Evolutionary conservation across 23 red algal genomes (phyloP), one percentile per base, ranked within the genome.

Genomic region (Gracilaria domingensis): DNA sequence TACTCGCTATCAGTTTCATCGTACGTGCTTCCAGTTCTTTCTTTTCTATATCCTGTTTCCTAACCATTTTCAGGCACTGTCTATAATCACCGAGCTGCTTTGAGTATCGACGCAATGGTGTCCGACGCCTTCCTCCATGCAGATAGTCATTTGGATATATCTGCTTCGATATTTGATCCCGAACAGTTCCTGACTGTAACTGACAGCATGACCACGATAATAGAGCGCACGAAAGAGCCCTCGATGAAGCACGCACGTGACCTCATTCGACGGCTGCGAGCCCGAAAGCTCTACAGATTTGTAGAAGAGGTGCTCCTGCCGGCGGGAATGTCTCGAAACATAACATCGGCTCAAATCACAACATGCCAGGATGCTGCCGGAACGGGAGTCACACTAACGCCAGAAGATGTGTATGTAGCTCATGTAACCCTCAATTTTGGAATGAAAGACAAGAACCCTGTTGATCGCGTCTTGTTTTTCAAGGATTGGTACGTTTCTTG

Each of bases 361-460:
- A 85, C 93, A 26, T 89, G 84, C 28, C 96, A 98, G 78, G 80
- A 89, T 51, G 47, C 51, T 30, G 66, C 74, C 0, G 74, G 85
- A 24, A 86, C 89, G 24, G 79, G 85, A 13, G 88, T 98, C 17
- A 85, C 87, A 28, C 80, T 98, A 25, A 82, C 47, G 25, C 96
- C 96, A 35, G 96, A 95, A 12, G 97, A 99, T 87, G 75, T 99
- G 53, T 84, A 95, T 54, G 91, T 99, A n/a, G 76, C 66, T 67
- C 65, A 87, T 85, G 81, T 93, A 55, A 72, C 61, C 42, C 87
- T 94, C 1, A 95, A 96, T 55, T 96, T 95, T 86, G 97, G 91
- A 9, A 96, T 93, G 90, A 87, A 93, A 48, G 82, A 83, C 23
- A 90, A 84, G 45, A 95, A 99, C 64, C 97, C 97, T 34, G 97